Evolutionary conservation across 148 eudicot species (phyloP).

Genomic region (Vaccinium corymbosum): DNA sequence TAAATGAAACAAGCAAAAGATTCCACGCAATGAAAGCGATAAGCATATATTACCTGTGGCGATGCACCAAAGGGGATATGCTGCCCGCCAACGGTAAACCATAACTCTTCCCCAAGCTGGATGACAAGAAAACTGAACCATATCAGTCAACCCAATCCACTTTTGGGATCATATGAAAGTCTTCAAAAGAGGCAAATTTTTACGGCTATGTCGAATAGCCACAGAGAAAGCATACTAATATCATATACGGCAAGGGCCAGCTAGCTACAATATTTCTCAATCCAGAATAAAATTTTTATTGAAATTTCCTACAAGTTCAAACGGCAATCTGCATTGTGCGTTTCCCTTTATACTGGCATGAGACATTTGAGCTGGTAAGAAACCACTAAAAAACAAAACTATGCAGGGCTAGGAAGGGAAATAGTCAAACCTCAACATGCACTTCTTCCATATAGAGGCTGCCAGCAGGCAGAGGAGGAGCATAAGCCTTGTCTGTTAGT

Average conservation of each 20-base stretch:
- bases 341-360: background rate
- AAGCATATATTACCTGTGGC: constrained; percentile 59
- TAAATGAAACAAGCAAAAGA: constrained; percentile 8
- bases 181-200: background rate
- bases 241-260: background rate
- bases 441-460: constrained; percentile 96
- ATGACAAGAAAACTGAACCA: constrained; percentile 14
- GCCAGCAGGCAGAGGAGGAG: constrained; percentile 75
- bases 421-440: constrained; percentile 72
- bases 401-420: constrained; percentile 9
- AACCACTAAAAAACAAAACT: background rate
- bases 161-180: background rate
- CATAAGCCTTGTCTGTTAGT: constrained; percentile 69
- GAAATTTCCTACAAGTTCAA: background rate
- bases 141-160: constrained; percentile 6
- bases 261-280: background rate
- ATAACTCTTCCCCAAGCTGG: constrained; percentile 81
- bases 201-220: background rate
- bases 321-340: background rate
- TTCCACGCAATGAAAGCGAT: background rate
- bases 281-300: background rate
- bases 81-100: constrained; percentile 86
- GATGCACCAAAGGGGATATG: constrained; percentile 94
- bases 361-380: constrained; percentile 4
- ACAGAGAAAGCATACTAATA: background rate